Percentiles rank a stretch among this genome's conserved stretches.
Evolutionary conservation across 2,329 filamentous ascomycete genomes (phyloP).

Genomic region (Alternaria sp.): DNA sequence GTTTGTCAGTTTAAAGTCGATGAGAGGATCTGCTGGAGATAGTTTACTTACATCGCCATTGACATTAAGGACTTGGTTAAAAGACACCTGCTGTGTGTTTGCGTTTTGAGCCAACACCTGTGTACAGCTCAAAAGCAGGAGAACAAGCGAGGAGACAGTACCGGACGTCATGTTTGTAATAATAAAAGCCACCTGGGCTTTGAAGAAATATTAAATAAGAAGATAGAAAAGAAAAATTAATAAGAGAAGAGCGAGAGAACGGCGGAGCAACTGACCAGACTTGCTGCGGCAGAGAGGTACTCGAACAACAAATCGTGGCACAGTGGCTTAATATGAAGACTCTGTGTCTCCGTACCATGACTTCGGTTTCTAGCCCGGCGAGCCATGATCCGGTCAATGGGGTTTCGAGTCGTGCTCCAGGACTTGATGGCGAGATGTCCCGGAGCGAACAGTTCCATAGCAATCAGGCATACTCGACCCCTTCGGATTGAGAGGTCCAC

Average conservation of each 20-base stretch:
- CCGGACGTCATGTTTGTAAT: constrained; percentile 45
- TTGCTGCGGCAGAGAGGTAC: constrained; percentile 36
- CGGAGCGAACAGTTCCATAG: constrained; percentile 4
- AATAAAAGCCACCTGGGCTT: constrained; percentile 45
- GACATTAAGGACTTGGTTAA: constrained; percentile 52
- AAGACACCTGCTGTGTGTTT: constrained; percentile 40
- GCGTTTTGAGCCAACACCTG: constrained; percentile 32
- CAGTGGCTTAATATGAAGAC: constrained; percentile 36
- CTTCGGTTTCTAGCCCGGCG: constrained; percentile 13
- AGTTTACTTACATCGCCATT: constrained; percentile 48
- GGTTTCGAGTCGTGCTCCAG: constrained; percentile 16
- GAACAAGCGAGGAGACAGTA: constrained; percentile 45
- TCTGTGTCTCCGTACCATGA: constrained; percentile 16
- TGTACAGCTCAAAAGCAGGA: constrained; percentile 40
- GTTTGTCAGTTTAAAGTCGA: constrained; percentile 13
- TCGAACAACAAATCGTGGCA: constrained; percentile 15
- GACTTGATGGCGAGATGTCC: constrained; percentile 6
- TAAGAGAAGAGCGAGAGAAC: constrained; percentile 22
- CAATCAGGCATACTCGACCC: constrained; percentile 17
- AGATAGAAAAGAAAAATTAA: constrained; percentile 24
- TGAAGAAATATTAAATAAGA: constrained; percentile 21
- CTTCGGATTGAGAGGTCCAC: not conserved
- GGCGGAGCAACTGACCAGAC: constrained; percentile 40
- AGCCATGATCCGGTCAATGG: constrained; percentile 10
- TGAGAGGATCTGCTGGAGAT: not conserved